Base-by-base conservation (phyloP, 2,329 filamentous ascomycete genomes). In the Cercospora sp. region DNA sequence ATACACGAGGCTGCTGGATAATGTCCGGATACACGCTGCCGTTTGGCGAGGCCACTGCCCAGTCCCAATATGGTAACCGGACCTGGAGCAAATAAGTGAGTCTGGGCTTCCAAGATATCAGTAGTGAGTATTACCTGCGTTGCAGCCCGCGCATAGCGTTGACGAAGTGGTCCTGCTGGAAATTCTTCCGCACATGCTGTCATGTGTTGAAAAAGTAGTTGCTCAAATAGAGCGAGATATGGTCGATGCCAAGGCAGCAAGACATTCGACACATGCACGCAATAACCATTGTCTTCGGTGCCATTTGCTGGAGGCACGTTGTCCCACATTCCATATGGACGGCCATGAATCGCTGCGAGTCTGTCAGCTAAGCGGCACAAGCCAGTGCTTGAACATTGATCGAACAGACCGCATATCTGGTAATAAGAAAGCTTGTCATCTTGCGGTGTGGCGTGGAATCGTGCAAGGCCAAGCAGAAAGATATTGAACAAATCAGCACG, bases 221-320 rank as follows among this genome's bases (percentile, higher is more conserved):
- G 82, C 81, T 82, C 68, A 36, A 51, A 71, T 9, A 90, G 79
- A 9, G 86, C 82, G 65, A 95, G 82, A 78, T 94, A 96, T 0
- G 92, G 91, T 60, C 93, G 87, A 82, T 97, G 93, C 93, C 93
- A 96, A 45, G 89, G 86, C 45, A 90, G 87, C 77, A 97, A 95
- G 16, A 95, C 81, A 48, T 90, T 87, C 1, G 90, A 91, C 26
- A 84, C 86, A 79, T 97, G 93, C 13, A 87, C 87, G 78, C 93
- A 96, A 78, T 93, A 96, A 60, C 92, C 92, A 16, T 85, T 83
- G 45, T 83, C 80, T 66, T 84, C 82, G 67, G 85, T 86, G 1
- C 86, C 87, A 2, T 82, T 75, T 1, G 81, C 64, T 84, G 71
- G 81, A 60, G 77, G 71, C 0, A 82, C 85, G 20, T 79, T 82